Evolutionary conservation across 1,284 basidiomycete species (phyloP).

Genomic region (Taiwanofungus camphoratus): DNA sequence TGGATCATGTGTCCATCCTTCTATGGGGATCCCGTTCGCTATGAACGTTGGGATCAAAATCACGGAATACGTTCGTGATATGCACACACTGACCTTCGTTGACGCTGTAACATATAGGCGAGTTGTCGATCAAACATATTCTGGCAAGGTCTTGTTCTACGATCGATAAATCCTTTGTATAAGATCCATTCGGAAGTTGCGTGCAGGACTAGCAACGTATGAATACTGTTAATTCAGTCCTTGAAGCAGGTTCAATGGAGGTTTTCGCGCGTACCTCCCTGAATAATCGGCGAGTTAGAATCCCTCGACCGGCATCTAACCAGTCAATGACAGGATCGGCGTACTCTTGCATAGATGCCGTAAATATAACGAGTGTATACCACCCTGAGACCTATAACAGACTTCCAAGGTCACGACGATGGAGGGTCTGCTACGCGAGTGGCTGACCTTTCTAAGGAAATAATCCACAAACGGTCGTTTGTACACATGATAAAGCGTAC

Average conservation of each 20-base stretch:
- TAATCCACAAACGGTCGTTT: slow-evolving; percentile 97
- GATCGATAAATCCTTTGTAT: slow-evolving; percentile 88
- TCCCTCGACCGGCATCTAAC: slow-evolving; percentile 92
- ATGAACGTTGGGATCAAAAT: slow-evolving; percentile 5
- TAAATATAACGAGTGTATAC: slow-evolving; percentile 99
- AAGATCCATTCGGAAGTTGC: slow-evolving; percentile 86
- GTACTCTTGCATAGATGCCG: slow-evolving; percentile 98
- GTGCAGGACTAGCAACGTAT: slow-evolving; percentile 70
- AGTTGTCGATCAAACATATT: slow-evolving; percentile 95
- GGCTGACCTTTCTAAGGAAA: slow-evolving; percentile 85
- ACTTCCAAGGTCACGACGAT: slow-evolving; percentile 4
- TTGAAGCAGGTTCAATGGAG: slow-evolving; percentile 4
- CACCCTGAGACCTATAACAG: slow-evolving; percentile 81
- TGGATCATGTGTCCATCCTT: slow-evolving; percentile 98
- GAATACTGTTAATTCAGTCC: no score
- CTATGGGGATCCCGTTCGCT: slow-evolving; percentile 97
- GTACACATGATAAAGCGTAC: slow-evolving; percentile 96
- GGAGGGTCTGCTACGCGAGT: slow-evolving; percentile 2
- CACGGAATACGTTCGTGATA: neutral
- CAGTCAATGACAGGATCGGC: slow-evolving; percentile 99
- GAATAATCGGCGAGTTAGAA: slow-evolving; percentile 86
- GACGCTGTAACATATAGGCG: slow-evolving; percentile 87
- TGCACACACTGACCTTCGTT: slow-evolving; percentile 72
- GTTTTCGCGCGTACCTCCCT: slow-evolving; percentile 62
- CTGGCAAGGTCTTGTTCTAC: slow-evolving; percentile 86